Base-by-base conservation (phyloP, 2,329 filamentous ascomycete species). In the Penicillium sp. region DNA sequence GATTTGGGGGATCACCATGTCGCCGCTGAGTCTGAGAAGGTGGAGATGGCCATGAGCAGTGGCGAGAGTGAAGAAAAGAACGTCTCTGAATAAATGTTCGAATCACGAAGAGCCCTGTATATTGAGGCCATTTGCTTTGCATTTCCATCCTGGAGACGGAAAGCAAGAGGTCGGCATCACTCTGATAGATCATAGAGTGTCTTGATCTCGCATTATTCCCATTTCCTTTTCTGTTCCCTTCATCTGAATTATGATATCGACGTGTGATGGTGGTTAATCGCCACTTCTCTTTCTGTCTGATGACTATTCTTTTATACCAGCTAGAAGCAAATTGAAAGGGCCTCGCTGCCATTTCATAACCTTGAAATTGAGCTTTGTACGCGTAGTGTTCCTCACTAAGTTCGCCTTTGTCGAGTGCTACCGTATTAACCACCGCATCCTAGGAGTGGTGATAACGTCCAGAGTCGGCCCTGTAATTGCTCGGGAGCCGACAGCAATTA, bases 141-240 rank as follows among this genome's bases (percentile, higher is more conserved):
- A 33, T 39, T 39, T 39, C 36, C 16, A 39, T 39, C 36, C 36
- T 39, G 36, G 36, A 39, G 36, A 39, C 28, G 36, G 30, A 39
- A 39, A 33, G 29, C 20, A 36, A 16, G 34, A 32, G 36, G 36
- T 39, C 21, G 33, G 20, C 27, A 31, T 21, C 29, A 30, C 21
- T 33, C 36, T 39, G 29, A 32, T 32, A 21, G 33, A 18, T 33
- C 33, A 33, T 39, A 39, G 36, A 39, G 36, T 39, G 36, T 17
- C 20, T 28, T 39, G 36, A 33, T 39, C 36, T 32, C 36, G 15
- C 30, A 23, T 31, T 39, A 31, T 23, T 19, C 20, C 28, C 21
- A 29, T 15, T 33, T 32, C 30, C 23, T 20, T 27, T 39, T 33
- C 21, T 33, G 25, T 4, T 23, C 20, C 21, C 7, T 32, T 32